Evolutionary conservation across 768 basidiomycete species (phyloP).

Genomic region (Pisolithus tinctorius): DNA sequence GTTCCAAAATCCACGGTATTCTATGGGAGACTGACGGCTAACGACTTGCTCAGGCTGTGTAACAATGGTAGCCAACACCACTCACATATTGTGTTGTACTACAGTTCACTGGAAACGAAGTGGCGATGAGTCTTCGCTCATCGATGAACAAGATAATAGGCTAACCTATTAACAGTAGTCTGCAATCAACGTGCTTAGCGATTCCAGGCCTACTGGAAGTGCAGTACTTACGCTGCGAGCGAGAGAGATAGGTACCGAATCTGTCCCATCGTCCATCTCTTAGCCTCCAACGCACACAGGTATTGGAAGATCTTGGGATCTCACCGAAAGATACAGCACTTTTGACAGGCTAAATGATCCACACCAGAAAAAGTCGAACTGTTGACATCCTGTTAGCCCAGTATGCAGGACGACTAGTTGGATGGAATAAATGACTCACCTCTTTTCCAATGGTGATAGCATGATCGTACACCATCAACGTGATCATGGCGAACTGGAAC

Average conservation of each 20-base stretch:
- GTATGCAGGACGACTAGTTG: neutral
- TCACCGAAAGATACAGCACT: constrained; percentile 7
- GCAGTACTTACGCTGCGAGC: neutral
- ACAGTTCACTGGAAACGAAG: neutral
- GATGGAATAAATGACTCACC: neutral
- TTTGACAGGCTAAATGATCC: constrained; percentile 1
- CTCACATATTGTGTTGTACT: neutral
- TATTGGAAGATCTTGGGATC: neutral
- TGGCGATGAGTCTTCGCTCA: neutral
- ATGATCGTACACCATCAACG: neutral
- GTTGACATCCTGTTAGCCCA: neutral
- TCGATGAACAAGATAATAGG: neutral
- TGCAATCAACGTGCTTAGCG: neutral
- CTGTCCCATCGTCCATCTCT: neutral
- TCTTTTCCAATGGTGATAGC: constrained; percentile 1
- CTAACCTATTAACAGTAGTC: neutral
- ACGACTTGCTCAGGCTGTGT: neutral
- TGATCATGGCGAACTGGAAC: neutral
- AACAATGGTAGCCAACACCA: neutral
- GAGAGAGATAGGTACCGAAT: constrained; percentile 3
- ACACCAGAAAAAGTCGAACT: constrained; percentile 7
- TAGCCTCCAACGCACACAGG: neutral
- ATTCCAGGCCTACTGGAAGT: too few relatives aligned
- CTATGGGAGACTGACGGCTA: constrained; percentile 2
- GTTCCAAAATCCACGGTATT: neutral